Percentiles rank a stretch among this genome's conserved stretches.
phyloP scores from a whole-genome alignment of 2,329 filamentous ascomycete genomes.

The Cladosporium oxysporum region DNA sequence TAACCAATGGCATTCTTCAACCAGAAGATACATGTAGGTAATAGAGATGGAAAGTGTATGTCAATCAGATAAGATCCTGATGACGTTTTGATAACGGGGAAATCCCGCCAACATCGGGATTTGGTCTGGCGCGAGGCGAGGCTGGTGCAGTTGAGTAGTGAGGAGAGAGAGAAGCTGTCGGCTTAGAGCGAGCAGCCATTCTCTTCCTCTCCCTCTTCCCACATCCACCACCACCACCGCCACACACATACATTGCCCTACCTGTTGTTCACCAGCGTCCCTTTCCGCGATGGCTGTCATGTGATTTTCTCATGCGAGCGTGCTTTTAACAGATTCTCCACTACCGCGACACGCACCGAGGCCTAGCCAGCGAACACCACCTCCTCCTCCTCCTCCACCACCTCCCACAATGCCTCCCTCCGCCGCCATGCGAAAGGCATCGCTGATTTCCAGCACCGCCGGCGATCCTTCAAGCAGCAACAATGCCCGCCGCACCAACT shows the following conservation, averaged over 20 bases:
- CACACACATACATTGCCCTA: background rate
- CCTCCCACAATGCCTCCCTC: slow-evolving; percentile 14
- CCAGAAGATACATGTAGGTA: background rate
- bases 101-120: slow-evolving; percentile 4
- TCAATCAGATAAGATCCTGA: background rate
- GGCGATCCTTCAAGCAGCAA: slow-evolving; percentile 6
- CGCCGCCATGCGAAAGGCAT: slow-evolving; percentile 18
- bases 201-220: background rate
- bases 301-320: slow-evolving; percentile 13
- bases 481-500: slow-evolving; percentile 33
- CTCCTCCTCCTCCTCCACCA: background rate
- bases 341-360: background rate
- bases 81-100: slow-evolving; percentile 4
- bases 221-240: background rate
- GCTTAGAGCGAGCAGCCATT: background rate
- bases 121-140: slow-evolving; percentile 4
- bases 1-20: background rate
- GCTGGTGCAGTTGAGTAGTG: slow-evolving; percentile 4
- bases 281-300: slow-evolving; percentile 5
- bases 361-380: background rate
- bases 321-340: background rate
- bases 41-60: background rate
- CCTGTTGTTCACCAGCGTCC: background rate
- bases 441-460: slow-evolving; percentile 12
- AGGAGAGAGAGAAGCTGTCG: background rate